Conservation (phyloP, 2,329 filamentous ascomycete genomes). For the Aspergillus alliaceus region DNA sequence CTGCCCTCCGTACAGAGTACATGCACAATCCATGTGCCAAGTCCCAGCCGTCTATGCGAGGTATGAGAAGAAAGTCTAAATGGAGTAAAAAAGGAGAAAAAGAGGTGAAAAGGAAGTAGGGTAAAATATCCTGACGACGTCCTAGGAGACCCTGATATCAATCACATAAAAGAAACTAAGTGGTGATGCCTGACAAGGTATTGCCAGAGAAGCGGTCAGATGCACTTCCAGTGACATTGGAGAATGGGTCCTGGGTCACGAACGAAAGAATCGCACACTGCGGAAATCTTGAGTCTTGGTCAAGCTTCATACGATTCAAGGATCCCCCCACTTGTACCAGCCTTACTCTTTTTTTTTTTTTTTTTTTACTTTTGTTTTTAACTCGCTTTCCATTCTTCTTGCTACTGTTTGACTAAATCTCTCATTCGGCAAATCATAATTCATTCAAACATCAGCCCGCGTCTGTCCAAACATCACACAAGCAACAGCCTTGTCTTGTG, state of each 20-base stretch:
- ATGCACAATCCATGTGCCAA: not conserved
- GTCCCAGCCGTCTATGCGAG: not conserved
- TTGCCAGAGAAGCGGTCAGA: conserved; percentile 17
- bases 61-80: not conserved
- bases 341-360: not conserved
- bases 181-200: conserved; percentile 11
- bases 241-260: conserved; percentile 1
- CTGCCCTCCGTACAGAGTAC: not conserved
- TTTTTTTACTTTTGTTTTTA: not conserved
- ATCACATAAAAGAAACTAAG: conserved; percentile 4
- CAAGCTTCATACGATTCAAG: conserved; percentile 23
- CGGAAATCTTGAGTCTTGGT: conserved; percentile 14
- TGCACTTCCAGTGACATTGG: not conserved
- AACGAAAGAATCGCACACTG: conserved; percentile 10
- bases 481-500: not conserved
- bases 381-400: not conserved
- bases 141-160: not conserved
- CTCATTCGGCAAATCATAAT: conserved; percentile 5
- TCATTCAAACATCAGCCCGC: conserved; percentile 7
- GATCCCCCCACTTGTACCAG: conserved; percentile 17
- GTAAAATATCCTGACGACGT: not conserved
- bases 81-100: no score
- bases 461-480: not conserved
- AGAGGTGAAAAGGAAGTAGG: no score
- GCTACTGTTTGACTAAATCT: not conserved